phyloP scores from a whole-genome alignment of 2,329 filamentous ascomycete genomes.

The Aspergillus tubingensis region DNA sequence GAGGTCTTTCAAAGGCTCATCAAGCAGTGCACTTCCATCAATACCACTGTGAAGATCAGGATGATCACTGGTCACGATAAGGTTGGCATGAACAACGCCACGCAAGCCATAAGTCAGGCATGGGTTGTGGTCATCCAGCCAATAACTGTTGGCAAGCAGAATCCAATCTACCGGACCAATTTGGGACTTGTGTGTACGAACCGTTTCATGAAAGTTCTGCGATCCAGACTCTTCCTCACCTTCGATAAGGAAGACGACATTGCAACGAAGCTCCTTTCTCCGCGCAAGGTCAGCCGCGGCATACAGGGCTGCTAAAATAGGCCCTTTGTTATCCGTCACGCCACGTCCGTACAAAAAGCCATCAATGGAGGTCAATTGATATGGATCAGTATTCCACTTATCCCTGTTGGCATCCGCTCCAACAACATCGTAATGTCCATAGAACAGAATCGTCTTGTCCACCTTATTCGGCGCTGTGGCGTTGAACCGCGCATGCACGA shows the following conservation, averaged over 20 bases:
- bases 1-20: constrained; percentile 89
- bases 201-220: constrained; percentile 81
- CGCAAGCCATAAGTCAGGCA: constrained; percentile 93
- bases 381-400: constrained; percentile 87
- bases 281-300: constrained; percentile 87
- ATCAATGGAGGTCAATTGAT: constrained; percentile 83
- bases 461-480: constrained; percentile 67
- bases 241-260: constrained; percentile 92
- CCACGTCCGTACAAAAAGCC: constrained; percentile 94
- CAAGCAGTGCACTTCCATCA: constrained; percentile 86
- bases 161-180: constrained; percentile 95
- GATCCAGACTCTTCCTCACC: constrained; percentile 96
- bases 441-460: constrained; percentile 89
- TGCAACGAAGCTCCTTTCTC: constrained; percentile 78
- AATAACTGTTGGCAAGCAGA: constrained; percentile 94
- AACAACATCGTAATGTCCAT: constrained; percentile 97
- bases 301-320: constrained; percentile 89
- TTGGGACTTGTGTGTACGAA: constrained; percentile 74
- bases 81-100: constrained; percentile 89
- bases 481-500: constrained; percentile 88
- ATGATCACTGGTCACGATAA: constrained; percentile 80
- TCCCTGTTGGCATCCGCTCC: constrained; percentile 78
- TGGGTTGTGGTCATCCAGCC: constrained; percentile 93
- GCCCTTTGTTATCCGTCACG: constrained; percentile 97
- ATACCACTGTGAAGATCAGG: constrained; percentile 94